Base-by-base conservation (phyloP, 2,329 filamentous ascomycete species). In the Pseudofabraea citricarpa region DNA sequence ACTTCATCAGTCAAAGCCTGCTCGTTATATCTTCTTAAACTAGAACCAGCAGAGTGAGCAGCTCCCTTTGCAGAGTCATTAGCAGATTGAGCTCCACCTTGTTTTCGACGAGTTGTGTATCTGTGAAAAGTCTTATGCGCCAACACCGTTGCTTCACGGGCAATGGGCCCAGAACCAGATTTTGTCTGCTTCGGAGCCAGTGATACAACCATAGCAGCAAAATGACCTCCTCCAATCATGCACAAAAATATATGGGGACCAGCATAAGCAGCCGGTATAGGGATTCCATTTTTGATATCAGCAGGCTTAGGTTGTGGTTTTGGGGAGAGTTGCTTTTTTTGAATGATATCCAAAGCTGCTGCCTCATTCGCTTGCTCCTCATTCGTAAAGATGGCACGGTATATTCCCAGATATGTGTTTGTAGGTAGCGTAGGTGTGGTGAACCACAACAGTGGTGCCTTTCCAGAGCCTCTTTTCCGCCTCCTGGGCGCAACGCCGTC, bases 171-270 rank as follows among this genome's bases (percentile, higher is more conserved):
- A 13, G 75, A 69, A 10, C 77, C 71, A 3, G 73, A 79, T 60
- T 87, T 91, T 27, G 80, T 78, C 41, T 85, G 72, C 49, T 90
- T 87, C 0, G 93, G 90, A 1, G 88, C 81, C 4, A 97, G 74
- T 0, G 90, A 90, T 9, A 98, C 87, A 9, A 97, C 74, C 90
- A 97, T 97, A 40, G 87, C 93, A 1, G 93, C 93, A 60, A 98
- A 98, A 63, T 98, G 93, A 0, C 93, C 93, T 47, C 93, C 93
- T 19, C 93, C 93, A 40, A 98, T 95, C 93, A 98, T 98, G 66
- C 90, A 97, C 37, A 98, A 77, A 61, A 98, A 97, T 39, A 95
- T 81, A 61, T 97, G 90, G 2, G 90, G 88, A 6, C 84, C 83
- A 19, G 81, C 79, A 59, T 84, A 79, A 3, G 71, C 70, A 8